These are phyloP conservation scores for Lathyrus oleraceus DNA, from an alignment of 306 rosid genomes.

Conservation along the genomic window DNA sequence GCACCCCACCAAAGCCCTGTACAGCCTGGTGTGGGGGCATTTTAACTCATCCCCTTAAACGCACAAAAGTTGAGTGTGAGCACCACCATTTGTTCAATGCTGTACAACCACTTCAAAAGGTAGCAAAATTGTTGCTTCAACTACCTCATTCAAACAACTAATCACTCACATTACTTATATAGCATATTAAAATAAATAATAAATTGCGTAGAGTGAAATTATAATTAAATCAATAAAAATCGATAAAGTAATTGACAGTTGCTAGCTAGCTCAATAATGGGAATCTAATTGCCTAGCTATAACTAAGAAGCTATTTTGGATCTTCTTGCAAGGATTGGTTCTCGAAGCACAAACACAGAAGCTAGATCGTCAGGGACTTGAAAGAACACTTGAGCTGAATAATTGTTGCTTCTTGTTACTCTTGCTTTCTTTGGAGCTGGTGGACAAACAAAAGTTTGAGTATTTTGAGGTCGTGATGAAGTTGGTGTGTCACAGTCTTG, in stretches of 20 bases:
- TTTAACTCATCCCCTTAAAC: background rate
- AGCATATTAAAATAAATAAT: too few relatives aligned
- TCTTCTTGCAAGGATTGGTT: constrained; percentile 37
- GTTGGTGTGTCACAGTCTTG: constrained; percentile 56
- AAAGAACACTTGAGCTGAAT: constrained; percentile 38
- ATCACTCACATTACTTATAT: too few relatives aligned
- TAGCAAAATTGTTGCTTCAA: too few relatives aligned
- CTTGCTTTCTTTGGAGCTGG: constrained; percentile 67
- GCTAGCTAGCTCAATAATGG: background rate
- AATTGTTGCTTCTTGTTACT: background rate
- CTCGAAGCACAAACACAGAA: constrained; percentile 35
- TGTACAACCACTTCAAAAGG: too few relatives aligned
- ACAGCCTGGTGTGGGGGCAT: background rate
- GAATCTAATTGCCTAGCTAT: background rate
- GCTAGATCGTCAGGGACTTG: constrained; percentile 53
- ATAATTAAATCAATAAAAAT: too few relatives aligned
- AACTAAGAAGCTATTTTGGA: constrained; percentile 36
- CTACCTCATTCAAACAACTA: too few relatives aligned
- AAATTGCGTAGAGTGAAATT: too few relatives aligned
- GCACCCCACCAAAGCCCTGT: too few relatives aligned
- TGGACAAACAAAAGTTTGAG: constrained; percentile 47
- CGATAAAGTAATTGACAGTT: too few relatives aligned
- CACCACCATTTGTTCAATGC: too few relatives aligned
- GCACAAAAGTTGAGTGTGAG: background rate
- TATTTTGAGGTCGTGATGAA: constrained; percentile 30